Evolutionary conservation across 176 grass and related monocot genomes (phyloP).

Genomic region (Poa pratensis): DNA sequence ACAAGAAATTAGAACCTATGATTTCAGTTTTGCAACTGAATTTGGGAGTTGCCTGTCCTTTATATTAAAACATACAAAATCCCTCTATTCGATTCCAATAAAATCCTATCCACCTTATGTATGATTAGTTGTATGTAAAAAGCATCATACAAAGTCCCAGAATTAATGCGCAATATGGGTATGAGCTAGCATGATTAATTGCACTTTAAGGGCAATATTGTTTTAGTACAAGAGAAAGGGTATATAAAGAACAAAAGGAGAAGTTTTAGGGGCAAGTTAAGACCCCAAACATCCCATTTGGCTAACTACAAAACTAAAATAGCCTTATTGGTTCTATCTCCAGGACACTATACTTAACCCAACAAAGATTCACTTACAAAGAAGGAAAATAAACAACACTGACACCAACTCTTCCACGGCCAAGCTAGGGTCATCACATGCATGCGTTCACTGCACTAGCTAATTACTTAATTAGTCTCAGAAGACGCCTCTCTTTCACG

Average conservation of each 20-base stretch:
- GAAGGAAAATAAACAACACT: constrained; percentile 48
- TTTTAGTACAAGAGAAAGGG: constrained; percentile 38
- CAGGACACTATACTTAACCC: constrained; percentile 58
- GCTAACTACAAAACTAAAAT: constrained; percentile 50
- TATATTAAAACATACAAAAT: neutral
- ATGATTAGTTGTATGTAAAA: neutral
- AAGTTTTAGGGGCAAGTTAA: constrained; percentile 13
- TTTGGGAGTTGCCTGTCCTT: neutral
- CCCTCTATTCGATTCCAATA: neutral
- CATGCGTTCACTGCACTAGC: constrained; percentile 55
- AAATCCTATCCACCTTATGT: neutral
- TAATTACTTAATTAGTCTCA: constrained; percentile 51
- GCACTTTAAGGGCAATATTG: constrained; percentile 37
- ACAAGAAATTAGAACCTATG: neutral
- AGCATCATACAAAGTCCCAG: neutral
- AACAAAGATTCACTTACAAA: constrained; percentile 55
- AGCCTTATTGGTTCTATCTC: constrained; percentile 56
- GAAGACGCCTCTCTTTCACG: constrained; percentile 33
- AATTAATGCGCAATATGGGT: neutral
- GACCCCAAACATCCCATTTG: constrained; percentile 19
- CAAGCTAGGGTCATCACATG: constrained; percentile 46
- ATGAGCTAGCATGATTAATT: constrained; percentile 44
- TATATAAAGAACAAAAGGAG: constrained; percentile 18
- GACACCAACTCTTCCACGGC: constrained; percentile 37
- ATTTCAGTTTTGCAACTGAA: neutral